phyloP scores from a whole-genome alignment of 805 yeast species.

The Spathaspora boniae region DNA sequence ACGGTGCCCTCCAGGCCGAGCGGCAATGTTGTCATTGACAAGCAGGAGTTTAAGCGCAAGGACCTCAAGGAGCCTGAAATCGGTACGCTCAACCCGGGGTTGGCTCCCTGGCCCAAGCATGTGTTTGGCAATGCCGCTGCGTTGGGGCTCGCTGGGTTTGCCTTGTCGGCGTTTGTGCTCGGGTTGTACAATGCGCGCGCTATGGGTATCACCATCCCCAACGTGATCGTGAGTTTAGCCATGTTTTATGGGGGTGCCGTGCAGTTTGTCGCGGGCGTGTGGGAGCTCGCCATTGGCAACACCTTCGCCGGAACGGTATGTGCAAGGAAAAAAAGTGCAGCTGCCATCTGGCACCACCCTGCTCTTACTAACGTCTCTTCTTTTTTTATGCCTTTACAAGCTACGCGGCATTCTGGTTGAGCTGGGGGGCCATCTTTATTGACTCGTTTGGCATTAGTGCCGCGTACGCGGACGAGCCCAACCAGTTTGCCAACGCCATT shows the following conservation, averaged over 20 bases:
- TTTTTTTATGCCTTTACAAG: conserved; percentile 56
- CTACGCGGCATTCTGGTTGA: conserved; percentile 68
- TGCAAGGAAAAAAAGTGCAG: too few species aligned
- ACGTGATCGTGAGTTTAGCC: conserved; percentile 54
- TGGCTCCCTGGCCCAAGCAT: conserved; percentile 38
- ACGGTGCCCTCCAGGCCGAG: conserved; percentile 11
- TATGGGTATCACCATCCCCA: conserved; percentile 47
- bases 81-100: conserved; percentile 30
- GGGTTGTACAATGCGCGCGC: conserved; percentile 54
- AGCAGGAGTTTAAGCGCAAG: conserved; percentile 22
- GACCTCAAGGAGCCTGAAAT: conserved; percentile 36
- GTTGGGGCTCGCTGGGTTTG: conserved; percentile 57
- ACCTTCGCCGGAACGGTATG: conserved; percentile 69
- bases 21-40: conserved; percentile 24
- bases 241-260: conserved; percentile 59
- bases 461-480: conserved; percentile 41
- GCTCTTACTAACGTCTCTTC: too few species aligned
- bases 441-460: conserved; percentile 56
- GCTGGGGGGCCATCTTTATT: conserved; percentile 56
- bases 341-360: too few species aligned
- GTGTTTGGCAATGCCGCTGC: conserved; percentile 69
- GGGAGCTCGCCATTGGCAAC: conserved; percentile 62
- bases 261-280: conserved; percentile 62
- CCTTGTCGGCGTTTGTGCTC: conserved; percentile 57
- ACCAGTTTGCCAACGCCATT: conserved; percentile 44